phyloP scores from a whole-genome alignment of 2,329 filamentous ascomycete genomes.

The Cladophialophora carrionii region DNA sequence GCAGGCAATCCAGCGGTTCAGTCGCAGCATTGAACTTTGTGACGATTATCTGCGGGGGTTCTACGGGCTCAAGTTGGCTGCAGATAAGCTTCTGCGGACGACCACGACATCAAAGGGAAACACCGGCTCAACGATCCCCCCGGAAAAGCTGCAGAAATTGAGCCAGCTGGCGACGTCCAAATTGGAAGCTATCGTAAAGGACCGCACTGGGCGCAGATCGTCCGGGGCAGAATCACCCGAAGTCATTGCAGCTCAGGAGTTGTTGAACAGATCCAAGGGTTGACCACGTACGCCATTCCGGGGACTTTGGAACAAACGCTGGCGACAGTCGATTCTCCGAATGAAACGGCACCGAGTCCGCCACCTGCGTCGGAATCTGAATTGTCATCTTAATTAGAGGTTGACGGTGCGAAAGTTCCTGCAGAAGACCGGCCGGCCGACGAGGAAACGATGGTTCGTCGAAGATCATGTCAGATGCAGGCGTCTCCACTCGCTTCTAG shows the following conservation, averaged over 20 bases:
- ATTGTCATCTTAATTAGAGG: slow-evolving; percentile 3
- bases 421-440: slow-evolving; percentile 22
- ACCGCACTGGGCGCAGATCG: slow-evolving; percentile 41
- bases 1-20: slow-evolving; percentile 81
- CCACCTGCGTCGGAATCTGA: slow-evolving; percentile 20
- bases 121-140: slow-evolving; percentile 16
- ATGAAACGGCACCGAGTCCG: slow-evolving; percentile 15
- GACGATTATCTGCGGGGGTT: slow-evolving; percentile 90
- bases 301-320: slow-evolving; percentile 8
- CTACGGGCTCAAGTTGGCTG: slow-evolving; percentile 74
- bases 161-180: slow-evolving; percentile 45
- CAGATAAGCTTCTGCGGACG: slow-evolving; percentile 33
- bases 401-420: slow-evolving; percentile 23
- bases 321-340: slow-evolving; percentile 4
- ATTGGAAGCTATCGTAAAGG: slow-evolving; percentile 46
- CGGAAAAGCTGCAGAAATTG: slow-evolving; percentile 40
- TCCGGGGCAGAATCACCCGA: slow-evolving; percentile 46
- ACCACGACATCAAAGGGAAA: slow-evolving; percentile 24
- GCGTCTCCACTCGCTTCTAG: slow-evolving; percentile 21
- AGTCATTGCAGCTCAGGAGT: slow-evolving; percentile 48
- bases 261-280: slow-evolving; percentile 43
- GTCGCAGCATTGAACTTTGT: slow-evolving; percentile 88
- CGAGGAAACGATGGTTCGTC: slow-evolving; percentile 29
- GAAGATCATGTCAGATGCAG: slow-evolving; percentile 29
- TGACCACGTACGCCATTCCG: slow-evolving; percentile 17